Base-by-base conservation (phyloP, 2,329 filamentous ascomycete genomes). In the Claviceps capensis region DNA sequence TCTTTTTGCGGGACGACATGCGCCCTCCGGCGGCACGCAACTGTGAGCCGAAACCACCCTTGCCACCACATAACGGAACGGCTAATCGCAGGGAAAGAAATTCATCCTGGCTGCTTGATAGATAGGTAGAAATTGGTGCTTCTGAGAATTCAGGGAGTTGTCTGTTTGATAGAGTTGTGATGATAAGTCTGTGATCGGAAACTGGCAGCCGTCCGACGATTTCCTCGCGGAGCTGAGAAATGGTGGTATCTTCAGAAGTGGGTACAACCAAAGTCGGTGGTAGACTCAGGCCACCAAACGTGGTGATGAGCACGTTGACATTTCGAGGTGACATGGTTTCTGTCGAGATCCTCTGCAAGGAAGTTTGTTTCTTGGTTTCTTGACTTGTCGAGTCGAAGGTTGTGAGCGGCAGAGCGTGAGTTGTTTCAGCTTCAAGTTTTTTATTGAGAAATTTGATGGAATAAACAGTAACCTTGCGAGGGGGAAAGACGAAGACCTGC, bases 21-120 rank as follows among this genome's bases (percentile, higher is more conserved):
- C 94, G 91, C 42, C 94, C 93, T 64, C 94, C 93, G 3, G 93
- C 93, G 0, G 94, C 93, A 63, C 94, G 88, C 40, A 98, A 82
- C 67, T 98, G 94, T 1, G 91, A 97, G 51, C 93, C 93, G 65
- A 98, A 98, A 62, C 93, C 93, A 68, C 93, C 93, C 66, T 98
- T 98, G 65, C 94, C 94, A 72, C 94, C 93, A 60, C 85, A 86
- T 41, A 96, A 72, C 5, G 86, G 85, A 1, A 84, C 74, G 6
- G 82, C 84, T 34, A 98, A 80, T 51, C 89, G 87, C 4, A 98
- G 77, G 0, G 89, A 84, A 16, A 98, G 75, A 58, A 97, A 83
- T 37, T 81, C 81, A 72, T 85, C 80, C 50, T 77, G 56, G 5
- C 62, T 59, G 37, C 66, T 63, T 3, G 76, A 71, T 40, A 93